Base-by-base conservation (phyloP, 306 rosid species). In the Medicago lupulina region DNA sequence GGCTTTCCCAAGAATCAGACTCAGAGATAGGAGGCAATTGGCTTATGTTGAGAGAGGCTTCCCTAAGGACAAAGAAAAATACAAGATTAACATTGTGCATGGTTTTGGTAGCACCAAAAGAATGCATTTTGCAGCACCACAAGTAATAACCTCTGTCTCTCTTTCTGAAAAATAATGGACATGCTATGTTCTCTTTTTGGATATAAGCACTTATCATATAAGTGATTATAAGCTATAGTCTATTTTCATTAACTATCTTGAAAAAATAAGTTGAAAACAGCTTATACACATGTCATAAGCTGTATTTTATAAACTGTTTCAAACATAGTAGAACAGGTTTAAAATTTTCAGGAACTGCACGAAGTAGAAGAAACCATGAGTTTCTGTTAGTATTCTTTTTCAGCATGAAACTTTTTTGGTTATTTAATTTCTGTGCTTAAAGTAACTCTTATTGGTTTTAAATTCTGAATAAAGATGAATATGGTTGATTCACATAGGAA, bases 31-130 rank as follows among this genome's bases (percentile, higher is more conserved):
- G 53, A 88, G 92, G 81, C 67, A 85, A 71, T 57, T 90, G 65
- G 86, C 96, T 36, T 88, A 21, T 21, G 23, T 21, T 79, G 92
- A 90, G 67, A 77, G 70, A 41, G 92, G 96, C 2, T 85, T 86
- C 49, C 69, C 83, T n/a, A 86, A 78, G 76, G 83, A 88, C 47
- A 51, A 12, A 13, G 91, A 89, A 10, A 81, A 85, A 21, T 78
- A 79, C 71, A 86, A 86, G 81, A 74, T 88, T 64, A 78, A 86
- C 63, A 60, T 79, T 38, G 79, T 83, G 5, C 92, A 88, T 67
- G 92, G 96, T 61, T 88, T 90, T 82, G 86, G 87, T 49, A 84
- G 88, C 75, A 85, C 85, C 43, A 86, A 87, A 66, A 84, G 85
- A 61, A 83, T 88, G 80, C 73, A 73, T 28, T 73, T 88, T 67